phyloP scores from a whole-genome alignment of 495 filamentous ascomycete genomes.

The Annulohypoxylon bovei region DNA sequence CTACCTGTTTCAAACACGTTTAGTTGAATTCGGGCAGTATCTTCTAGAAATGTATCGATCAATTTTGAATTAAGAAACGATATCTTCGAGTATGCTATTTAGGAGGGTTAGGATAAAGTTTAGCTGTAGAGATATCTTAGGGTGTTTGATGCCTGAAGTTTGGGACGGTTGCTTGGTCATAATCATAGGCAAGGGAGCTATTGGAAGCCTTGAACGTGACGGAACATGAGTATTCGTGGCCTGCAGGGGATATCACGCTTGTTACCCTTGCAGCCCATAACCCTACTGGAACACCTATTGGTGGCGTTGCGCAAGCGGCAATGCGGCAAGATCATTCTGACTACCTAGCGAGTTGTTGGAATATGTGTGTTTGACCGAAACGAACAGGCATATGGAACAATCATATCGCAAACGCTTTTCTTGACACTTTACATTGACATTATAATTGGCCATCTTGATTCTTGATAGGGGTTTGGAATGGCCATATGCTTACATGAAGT shows the following conservation, averaged over 20 bases:
- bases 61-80: background rate
- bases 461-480: background rate
- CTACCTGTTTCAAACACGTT: no score
- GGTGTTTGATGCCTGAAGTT: background rate
- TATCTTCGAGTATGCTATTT: no score
- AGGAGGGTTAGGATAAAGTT: background rate
- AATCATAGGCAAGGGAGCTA: background rate
- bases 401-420: background rate
- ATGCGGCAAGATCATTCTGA: background rate
- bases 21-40: background rate
- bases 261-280: background rate
- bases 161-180: background rate
- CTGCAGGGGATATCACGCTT: background rate
- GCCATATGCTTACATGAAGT: no score
- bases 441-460: no score
- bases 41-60: background rate
- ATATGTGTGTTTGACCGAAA: background rate
- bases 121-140: background rate
- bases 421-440: no score
- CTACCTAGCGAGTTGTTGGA: background rate
- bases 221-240: background rate
- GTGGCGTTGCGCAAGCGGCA: background rate
- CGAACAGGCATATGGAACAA: background rate
- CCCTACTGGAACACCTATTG: background rate
- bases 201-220: background rate